Base-by-base conservation (phyloP, 176 grass and related monocot species). In the Oryza meyeriana region DNA sequence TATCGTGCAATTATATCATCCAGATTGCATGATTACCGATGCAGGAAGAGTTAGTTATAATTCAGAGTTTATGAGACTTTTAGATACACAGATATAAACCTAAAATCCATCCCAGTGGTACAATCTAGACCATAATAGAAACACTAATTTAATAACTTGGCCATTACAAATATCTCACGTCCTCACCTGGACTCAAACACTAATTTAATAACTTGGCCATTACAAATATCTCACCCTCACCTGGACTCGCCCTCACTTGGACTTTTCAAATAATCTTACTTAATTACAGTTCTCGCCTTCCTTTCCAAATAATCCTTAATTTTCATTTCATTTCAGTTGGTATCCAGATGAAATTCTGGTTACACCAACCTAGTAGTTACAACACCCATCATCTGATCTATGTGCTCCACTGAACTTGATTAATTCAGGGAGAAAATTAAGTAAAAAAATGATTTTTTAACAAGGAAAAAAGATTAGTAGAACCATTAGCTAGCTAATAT, bases 361-460 rank as follows among this genome's bases (percentile, higher is more conserved):
- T 57, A 57, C 74, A 83, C 79, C 40, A 55, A 0, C 12, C 12
- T 63, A n/a, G 20, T 6, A 27, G 33, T 82, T 41, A 2, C 69
- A 12, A 72, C 6, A 3, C 47, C 9, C 2, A 48, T 10, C 6
- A 50, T 12, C 44, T 22, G 50, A 71, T 82, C 59, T 70, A 78
- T 14, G 27, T 6, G 8, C 80, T 88, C 86, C 86, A 73, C 86
- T 88, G 80, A 88, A 79, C 58, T 73, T 83, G 14, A 73, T 24
- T 25, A 20, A 59, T 83, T 17, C 86, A 83, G 86, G 75, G 80
- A 88, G 86, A 72, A 50, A 10, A 63, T 35, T 50, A 32, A 17
- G 3, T 57, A 75, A 52, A 26, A 40, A 8, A 25, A 12, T 4
- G 39, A 65, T 36, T 31, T n/a, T 34, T 5, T 32, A 72, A 32